phyloP scores from a whole-genome alignment of 441 rosid genomes.

The Corymbia citriodora region DNA sequence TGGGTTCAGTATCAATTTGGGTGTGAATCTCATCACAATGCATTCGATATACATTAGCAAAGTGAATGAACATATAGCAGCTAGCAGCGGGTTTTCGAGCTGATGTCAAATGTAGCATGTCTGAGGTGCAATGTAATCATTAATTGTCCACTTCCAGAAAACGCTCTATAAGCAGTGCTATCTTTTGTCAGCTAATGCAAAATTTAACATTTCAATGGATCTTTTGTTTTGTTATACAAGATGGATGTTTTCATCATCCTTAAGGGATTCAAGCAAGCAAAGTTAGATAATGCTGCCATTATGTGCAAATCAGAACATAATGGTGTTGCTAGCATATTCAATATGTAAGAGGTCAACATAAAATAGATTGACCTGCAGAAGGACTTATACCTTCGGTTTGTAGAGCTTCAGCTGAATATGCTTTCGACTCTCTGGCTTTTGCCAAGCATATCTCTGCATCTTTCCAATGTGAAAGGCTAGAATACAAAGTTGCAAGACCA shows the following conservation, averaged over 20 bases:
- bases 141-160: neutral
- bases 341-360: neutral
- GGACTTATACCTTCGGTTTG: slow-evolving; percentile 65
- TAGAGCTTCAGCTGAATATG: slow-evolving; percentile 62
- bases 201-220: neutral
- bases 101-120: neutral
- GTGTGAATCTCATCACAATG: neutral
- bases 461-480: slow-evolving; percentile 83
- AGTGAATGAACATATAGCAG: neutral
- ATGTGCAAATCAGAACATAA: neutral
- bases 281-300: neutral
- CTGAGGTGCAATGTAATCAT: neutral
- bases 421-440: slow-evolving; percentile 71
- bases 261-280: neutral
- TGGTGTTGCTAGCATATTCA: neutral
- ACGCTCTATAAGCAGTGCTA: neutral
- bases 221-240: neutral
- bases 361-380: neutral
- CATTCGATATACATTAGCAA: neutral
- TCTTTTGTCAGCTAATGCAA: neutral
- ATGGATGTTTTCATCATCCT: neutral
- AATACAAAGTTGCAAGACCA: slow-evolving; percentile 79
- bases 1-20: neutral
- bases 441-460: slow-evolving; percentile 79
- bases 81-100: neutral